Percentiles rank a stretch among this genome's conserved stretches.
These are phyloP conservation scores for Euphrasia arctica DNA, from an alignment of 305 asterid species.

Conservation along the genomic window DNA sequence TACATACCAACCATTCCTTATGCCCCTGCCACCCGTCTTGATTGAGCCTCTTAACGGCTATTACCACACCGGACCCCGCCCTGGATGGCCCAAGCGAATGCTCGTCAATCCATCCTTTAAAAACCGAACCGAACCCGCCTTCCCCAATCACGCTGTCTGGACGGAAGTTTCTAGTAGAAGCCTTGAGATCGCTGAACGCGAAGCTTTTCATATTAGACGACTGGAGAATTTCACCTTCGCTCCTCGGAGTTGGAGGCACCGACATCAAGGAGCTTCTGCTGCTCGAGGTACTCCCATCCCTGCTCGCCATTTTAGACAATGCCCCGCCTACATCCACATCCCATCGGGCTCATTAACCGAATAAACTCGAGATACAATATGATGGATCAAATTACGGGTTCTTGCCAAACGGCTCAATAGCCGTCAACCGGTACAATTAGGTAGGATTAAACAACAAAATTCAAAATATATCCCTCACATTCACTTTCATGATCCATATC, in stretches of 20 bases:
- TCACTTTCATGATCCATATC: too few species aligned
- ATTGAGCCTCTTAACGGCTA: slow-evolving; percentile 76
- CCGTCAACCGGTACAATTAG: background rate
- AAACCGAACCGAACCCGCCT: slow-evolving; percentile 28
- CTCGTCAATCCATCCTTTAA: slow-evolving; percentile 30
- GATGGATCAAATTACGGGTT: background rate
- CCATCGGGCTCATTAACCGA: background rate
- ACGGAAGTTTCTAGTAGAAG: slow-evolving; percentile 28
- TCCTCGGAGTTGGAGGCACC: slow-evolving; percentile 40
- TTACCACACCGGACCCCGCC: slow-evolving; percentile 65
- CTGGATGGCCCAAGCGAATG: slow-evolving; percentile 30
- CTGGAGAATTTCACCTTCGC: slow-evolving; percentile 78
- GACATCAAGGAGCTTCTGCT: slow-evolving; percentile 47
- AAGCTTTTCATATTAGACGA: slow-evolving; percentile 70
- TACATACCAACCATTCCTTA: slow-evolving; percentile 93
- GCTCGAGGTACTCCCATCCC: slow-evolving; percentile 52
- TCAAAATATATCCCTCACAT: background rate
- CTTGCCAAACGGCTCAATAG: background rate
- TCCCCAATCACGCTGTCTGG: slow-evolving; percentile 30
- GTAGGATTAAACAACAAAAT: background rate
- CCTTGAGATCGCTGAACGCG: slow-evolving; percentile 20
- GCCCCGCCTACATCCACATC: slow-evolving; percentile 31
- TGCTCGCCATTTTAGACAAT: slow-evolving; percentile 50
- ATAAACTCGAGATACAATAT: background rate
- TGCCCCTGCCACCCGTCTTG: slow-evolving; percentile 96